Conservation (phyloP, 257 asterid genomes). For the Voacanga thouarsii region DNA sequence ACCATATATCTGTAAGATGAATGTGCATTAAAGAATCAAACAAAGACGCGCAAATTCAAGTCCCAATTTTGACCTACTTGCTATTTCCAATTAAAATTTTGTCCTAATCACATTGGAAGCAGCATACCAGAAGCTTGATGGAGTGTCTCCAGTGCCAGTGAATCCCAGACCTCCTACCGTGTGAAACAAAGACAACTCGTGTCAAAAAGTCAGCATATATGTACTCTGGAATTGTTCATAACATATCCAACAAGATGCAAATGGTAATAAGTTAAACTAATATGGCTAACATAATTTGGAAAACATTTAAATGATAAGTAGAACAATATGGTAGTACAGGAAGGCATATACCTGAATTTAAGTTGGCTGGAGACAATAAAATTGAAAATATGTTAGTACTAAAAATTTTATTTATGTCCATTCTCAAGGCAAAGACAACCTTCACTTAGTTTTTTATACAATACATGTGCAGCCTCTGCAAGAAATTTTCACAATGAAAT, state of each 20-base stretch:
- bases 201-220: conserved; percentile 4
- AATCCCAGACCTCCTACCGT: conserved; percentile 79
- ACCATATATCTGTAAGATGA: not conserved
- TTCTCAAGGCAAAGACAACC: not conserved
- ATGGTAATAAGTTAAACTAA: not conserved
- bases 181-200: conserved; percentile 5
- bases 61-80: not conserved
- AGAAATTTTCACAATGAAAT: not conserved
- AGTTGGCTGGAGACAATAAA: not conserved
- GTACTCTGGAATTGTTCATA: not conserved
- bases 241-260: not conserved
- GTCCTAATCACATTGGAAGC: too few species aligned
- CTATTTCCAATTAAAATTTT: not conserved
- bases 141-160: conserved; percentile 72
- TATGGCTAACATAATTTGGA: not conserved
- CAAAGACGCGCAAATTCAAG: not conserved
- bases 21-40: not conserved
- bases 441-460: not conserved
- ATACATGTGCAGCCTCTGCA: not conserved
- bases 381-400: not conserved
- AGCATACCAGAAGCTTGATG: conserved; percentile 81
- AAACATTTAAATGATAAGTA: not conserved
- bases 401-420: not conserved
- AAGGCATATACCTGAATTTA: not conserved
- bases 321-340: not conserved